Conservation (phyloP, 192 early-diverging fungal genomes). For the Dissophora globulifera region DNA sequence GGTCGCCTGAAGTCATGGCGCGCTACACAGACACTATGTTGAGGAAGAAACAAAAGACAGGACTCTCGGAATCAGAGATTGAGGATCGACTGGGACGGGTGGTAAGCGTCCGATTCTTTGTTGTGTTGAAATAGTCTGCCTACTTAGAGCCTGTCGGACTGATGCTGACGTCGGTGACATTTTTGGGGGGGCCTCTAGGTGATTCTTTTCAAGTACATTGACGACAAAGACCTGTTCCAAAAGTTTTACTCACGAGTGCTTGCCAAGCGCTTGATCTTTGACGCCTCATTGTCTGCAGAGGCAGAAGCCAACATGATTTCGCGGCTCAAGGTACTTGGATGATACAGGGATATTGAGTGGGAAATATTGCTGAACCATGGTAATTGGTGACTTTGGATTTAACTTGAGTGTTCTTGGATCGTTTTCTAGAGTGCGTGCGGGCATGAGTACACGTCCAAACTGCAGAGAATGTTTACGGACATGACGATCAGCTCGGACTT, state of each 20-base stretch:
- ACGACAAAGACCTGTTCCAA: slow-evolving; percentile 93
- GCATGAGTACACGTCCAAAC: slow-evolving; percentile 84
- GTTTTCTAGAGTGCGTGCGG: slow-evolving; percentile 74
- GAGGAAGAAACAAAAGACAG: slow-evolving; percentile 67
- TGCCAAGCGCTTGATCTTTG: slow-evolving; percentile 84
- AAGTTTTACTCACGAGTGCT: slow-evolving; percentile 88
- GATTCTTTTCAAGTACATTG: slow-evolving; percentile 85
- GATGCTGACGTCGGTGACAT: not conserved
- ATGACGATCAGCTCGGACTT: slow-evolving; percentile 80
- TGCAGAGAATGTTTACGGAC: slow-evolving; percentile 92
- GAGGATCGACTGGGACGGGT: slow-evolving; percentile 72
- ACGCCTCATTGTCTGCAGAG: slow-evolving; percentile 78
- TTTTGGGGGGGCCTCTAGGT: slow-evolving; percentile 53
- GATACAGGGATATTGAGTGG: too few species aligned
- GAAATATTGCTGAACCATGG: too few species aligned
- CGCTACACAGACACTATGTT: slow-evolving; percentile 80
- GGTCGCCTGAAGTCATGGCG: slow-evolving; percentile 83
- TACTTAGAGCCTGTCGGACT: not conserved
- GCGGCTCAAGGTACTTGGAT: slow-evolving; percentile 69
- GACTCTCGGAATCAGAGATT: slow-evolving; percentile 68
- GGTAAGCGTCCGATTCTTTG: slow-evolving; percentile 51
- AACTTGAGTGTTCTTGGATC: too few species aligned
- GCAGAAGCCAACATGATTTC: slow-evolving; percentile 85
- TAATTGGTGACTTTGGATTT: not conserved
- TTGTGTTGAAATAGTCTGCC: too few species aligned